A percentile compares a stretch with the other conserved stretches of the same genome.
phyloP scores from a whole-genome alignment of 2,329 filamentous ascomycete genomes.

The Fusarium sp. region DNA sequence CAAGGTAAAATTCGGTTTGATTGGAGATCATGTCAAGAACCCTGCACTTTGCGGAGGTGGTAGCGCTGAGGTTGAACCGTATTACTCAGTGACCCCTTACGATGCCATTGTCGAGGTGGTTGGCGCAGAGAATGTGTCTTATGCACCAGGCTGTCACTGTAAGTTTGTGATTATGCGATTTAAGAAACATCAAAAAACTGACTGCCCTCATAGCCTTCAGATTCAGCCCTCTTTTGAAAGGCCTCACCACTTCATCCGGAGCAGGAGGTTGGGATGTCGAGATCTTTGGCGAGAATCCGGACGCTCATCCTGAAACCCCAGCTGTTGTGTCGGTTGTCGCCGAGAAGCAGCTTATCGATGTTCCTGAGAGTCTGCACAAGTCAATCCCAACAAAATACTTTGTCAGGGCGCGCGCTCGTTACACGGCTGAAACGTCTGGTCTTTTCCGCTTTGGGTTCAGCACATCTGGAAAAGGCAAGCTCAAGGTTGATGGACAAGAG shows the following conservation, averaged over 20 bases:
- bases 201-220: conserved; percentile 13
- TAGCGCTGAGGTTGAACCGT: conserved; percentile 50
- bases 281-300: conserved; percentile 27
- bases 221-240: conserved; percentile 32
- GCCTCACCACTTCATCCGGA: conserved; percentile 5
- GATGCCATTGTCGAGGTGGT: conserved; percentile 46
- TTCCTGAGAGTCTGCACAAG: conserved; percentile 32
- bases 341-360: conserved; percentile 35
- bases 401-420: conserved; percentile 22
- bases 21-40: conserved; percentile 55
- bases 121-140: conserved; percentile 29
- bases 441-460: conserved; percentile 47
- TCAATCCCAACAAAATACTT: conserved; percentile 31
- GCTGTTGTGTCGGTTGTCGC: conserved; percentile 11
- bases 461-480: conserved; percentile 50
- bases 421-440: conserved; percentile 7
- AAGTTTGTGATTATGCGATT: background rate
- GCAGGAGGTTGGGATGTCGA: conserved; percentile 30
- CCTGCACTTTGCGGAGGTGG: conserved; percentile 51
- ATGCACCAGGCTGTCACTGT: conserved; percentile 39
- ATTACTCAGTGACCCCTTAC: conserved; percentile 49
- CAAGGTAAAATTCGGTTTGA: conserved; percentile 50
- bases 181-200: rapidly evolving
- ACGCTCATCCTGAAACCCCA: background rate
- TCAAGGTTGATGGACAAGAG: conserved; percentile 49